These are phyloP conservation scores for Lactarius sp. DNA, from an alignment of 768 basidiomycete genomes.

Conservation along the genomic window DNA sequence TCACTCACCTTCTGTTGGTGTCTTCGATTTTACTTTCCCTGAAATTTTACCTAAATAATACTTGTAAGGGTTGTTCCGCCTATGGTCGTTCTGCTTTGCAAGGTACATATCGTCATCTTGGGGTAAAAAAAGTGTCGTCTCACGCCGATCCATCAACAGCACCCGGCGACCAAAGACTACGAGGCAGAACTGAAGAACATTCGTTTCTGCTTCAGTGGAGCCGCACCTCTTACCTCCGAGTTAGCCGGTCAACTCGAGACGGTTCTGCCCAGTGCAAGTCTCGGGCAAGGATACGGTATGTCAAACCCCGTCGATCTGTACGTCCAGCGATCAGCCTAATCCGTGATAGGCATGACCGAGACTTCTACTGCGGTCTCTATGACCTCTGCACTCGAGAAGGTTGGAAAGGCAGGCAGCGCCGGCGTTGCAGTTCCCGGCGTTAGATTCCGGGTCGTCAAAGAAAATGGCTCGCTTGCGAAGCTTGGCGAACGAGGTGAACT, in stretches of 20 bases:
- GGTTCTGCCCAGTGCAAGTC: constrained; percentile 50
- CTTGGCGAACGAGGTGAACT: constrained; percentile 59
- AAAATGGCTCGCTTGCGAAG: constrained; percentile 48
- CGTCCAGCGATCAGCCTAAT: not conserved
- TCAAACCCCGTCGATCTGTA: not conserved
- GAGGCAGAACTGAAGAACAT: constrained; percentile 28
- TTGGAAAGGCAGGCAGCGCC: constrained; percentile 49
- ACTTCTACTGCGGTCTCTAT: constrained; percentile 49
- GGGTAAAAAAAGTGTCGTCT: not conserved
- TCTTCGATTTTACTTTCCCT: not conserved
- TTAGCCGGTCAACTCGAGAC: constrained; percentile 41
- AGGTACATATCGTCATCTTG: constrained; percentile 23
- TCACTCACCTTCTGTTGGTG: constrained; percentile 34
- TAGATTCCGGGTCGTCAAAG: constrained; percentile 46
- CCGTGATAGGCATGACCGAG: constrained; percentile 61
- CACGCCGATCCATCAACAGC: constrained; percentile 20
- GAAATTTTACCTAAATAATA: not conserved
- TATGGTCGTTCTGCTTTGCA: constrained; percentile 32
- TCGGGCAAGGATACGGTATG: constrained; percentile 58
- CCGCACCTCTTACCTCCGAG: constrained; percentile 35
- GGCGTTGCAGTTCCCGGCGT: constrained; percentile 50
- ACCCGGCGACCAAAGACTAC: constrained; percentile 32
- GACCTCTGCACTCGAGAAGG: constrained; percentile 42
- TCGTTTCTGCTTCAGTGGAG: constrained; percentile 31
- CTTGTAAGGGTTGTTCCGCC: constrained; percentile 29